A percentile compares a stretch with the other conserved stretches of the same genome.
These are phyloP conservation scores for Talaromyces sp. DNA, from an alignment of 2,329 filamentous ascomycete species.

Conservation along the genomic window DNA sequence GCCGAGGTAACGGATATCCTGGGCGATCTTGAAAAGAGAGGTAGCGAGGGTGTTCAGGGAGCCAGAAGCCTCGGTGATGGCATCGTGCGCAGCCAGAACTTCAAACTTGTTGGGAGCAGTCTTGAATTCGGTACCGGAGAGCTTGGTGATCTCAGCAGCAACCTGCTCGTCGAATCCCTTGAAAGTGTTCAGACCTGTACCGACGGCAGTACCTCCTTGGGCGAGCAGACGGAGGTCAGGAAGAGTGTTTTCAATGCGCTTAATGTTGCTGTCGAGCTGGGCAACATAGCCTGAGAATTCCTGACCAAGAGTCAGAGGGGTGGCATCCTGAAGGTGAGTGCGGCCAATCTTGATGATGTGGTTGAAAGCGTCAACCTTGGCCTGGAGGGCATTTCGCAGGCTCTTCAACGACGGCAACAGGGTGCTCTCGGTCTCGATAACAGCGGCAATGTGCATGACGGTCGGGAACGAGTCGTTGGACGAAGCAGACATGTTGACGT, in stretches of 20 bases:
- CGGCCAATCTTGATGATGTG: slow-evolving; percentile 98
- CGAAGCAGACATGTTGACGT: slow-evolving; percentile 98
- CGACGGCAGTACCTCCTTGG: slow-evolving; percentile 94
- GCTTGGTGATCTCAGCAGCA: slow-evolving; percentile 81
- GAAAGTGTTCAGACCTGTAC: slow-evolving; percentile 96
- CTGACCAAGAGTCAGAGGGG: slow-evolving; percentile 88
- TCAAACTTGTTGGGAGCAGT: slow-evolving; percentile 99
- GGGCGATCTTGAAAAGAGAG: slow-evolving; percentile 95
- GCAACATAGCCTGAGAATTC: slow-evolving; percentile 97
- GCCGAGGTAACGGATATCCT: slow-evolving; percentile 95
- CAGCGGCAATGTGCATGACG: slow-evolving; percentile 98
- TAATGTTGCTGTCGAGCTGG: slow-evolving; percentile 85
- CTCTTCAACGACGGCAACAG: slow-evolving; percentile 78
- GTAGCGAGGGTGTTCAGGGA: slow-evolving; percentile 86
- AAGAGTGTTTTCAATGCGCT: slow-evolving; percentile 75
- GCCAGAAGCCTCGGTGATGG: slow-evolving; percentile 89
- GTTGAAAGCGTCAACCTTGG: slow-evolving; percentile 84
- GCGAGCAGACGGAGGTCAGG: slow-evolving; percentile 82
- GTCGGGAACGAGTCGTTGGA: slow-evolving; percentile 99
- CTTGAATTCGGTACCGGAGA: slow-evolving; percentile 89
- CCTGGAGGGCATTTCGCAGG: slow-evolving; percentile 76
- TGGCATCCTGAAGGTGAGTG: slow-evolving; percentile 96
- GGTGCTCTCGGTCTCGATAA: slow-evolving; percentile 82
- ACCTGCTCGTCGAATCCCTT: slow-evolving; percentile 92
- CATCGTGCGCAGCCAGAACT: slow-evolving; percentile 90